Evolutionary conservation across 257 asterid species (phyloP), one percentile per base, ranked within the genome.

Genomic region (Petunia secreta): DNA sequence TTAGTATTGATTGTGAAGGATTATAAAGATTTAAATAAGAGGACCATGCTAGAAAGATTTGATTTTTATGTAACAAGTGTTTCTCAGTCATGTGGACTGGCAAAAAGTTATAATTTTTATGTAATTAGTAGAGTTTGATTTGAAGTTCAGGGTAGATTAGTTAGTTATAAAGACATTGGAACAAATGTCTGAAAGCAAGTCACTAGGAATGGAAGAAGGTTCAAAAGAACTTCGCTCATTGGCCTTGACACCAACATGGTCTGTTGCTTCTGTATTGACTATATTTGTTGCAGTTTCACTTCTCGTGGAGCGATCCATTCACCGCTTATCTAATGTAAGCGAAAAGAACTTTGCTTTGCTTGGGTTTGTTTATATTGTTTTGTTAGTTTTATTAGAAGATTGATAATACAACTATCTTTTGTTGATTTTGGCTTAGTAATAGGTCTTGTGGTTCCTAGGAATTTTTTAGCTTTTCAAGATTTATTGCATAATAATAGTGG

Each of bases 241-340:
- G 83, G 97, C 97, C 40, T 88, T 91, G 83, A 95, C 99, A 78
- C 99, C 99, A 54, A 95, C 99, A 68, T 95, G 99, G 99, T 95
- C 99, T 40, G 99, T 95, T 84, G 98, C 98, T 77, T 76, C 96
- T 75, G 98, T 95, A 0, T 83, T 95, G 84, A 95, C 99, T 36
- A 57, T 93, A 1, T 95, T 93, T 82, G 97, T 95, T 54, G 98
- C 89, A 2, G 98, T 95, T 85, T 95, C 99, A 11, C 87, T 95
- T 85, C 94, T 95, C 6, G 97, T 95, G 80, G 99, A 95, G 82
- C 94, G 99, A 53, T 92, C 98, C 34, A 93, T 95, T 83, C 99
- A 95, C 82, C 91, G 92, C 34, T 85, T 95, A 85, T 88, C 97
- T 58, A 84, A 82, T 87, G 99, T 95, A 83, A 89, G 99, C 87